Percentiles rank a stretch among this genome's conserved stretches.
Conservation (phyloP, 202 grass and related monocot species). For the Cymbopogon flexuosus region DNA sequence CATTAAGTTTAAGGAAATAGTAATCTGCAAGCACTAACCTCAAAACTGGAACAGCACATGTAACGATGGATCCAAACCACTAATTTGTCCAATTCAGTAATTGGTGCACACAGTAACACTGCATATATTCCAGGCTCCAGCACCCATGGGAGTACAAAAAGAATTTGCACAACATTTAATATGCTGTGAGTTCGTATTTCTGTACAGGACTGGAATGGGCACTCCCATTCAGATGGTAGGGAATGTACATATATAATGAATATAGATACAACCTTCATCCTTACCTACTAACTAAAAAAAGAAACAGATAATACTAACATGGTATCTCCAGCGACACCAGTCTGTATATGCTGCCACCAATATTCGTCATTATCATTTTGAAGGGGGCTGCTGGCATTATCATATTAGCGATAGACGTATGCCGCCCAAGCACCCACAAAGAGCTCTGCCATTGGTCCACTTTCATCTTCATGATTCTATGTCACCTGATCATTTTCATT, state of each 20-base stretch:
- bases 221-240: constrained; percentile 32
- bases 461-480: constrained; percentile 26
- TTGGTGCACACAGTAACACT: neutral
- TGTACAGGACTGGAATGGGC: constrained; percentile 36
- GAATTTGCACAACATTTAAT: constrained; percentile 23
- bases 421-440: neutral
- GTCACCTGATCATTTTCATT: constrained; percentile 70
- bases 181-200: constrained; percentile 27
- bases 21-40: neutral
- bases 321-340: constrained; percentile 26
- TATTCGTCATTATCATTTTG: constrained; percentile 54
- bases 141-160: constrained; percentile 33
- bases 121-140: neutral
- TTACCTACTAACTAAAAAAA: constrained; percentile 31
- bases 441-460: constrained; percentile 4
- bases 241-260: constrained; percentile 42
- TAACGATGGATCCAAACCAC: neutral
- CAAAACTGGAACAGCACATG: neutral
- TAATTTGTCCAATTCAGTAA: neutral
- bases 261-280: constrained; percentile 37
- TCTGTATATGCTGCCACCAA: constrained; percentile 34
- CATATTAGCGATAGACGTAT: neutral
- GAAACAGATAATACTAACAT: constrained; percentile 21
- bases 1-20: no score
- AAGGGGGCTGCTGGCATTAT: neutral